Conservation (phyloP, 108 stramenopile genomes). For the Craspedostauros australis region DNA sequence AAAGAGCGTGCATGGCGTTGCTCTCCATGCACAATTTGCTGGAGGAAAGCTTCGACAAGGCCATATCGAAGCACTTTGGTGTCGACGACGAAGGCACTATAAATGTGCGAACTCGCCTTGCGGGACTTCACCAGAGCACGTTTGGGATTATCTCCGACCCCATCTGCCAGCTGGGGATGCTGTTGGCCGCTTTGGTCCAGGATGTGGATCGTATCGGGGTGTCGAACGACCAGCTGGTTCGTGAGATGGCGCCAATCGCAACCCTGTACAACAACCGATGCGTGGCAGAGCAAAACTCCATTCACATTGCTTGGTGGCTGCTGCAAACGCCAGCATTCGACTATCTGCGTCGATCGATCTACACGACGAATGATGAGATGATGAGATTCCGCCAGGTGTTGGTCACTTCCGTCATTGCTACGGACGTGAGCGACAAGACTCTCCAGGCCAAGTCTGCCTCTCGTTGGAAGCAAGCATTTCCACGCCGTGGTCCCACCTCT, state of each 20-base stretch:
- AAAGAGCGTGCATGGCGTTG: too few species aligned
- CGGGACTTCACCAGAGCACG: too few species aligned
- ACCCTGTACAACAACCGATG: slow-evolving; percentile 48
- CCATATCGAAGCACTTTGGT: too few species aligned
- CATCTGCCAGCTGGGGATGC: too few species aligned
- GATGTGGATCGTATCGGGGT: slow-evolving; percentile 31
- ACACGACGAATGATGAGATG: slow-evolving; percentile 18
- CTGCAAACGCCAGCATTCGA: slow-evolving; percentile 20
- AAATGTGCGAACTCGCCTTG: too few species aligned
- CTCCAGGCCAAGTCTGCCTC: neutral
- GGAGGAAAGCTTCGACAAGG: too few species aligned
- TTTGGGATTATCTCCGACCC: too few species aligned
- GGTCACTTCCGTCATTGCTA: slow-evolving; percentile 41
- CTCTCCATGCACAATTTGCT: too few species aligned
- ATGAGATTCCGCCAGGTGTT: slow-evolving; percentile 39
- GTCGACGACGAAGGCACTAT: too few species aligned
- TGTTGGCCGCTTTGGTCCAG: too few species aligned
- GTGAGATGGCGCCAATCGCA: slow-evolving; percentile 22
- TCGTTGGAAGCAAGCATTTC: slow-evolving; percentile 11
- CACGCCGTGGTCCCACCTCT: too few species aligned
- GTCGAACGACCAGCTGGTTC: slow-evolving; percentile 8
- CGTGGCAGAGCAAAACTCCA: slow-evolving; percentile 42
- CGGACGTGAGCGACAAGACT: slow-evolving; percentile 24
- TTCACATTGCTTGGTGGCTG: slow-evolving; percentile 40
- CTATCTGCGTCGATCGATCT: slow-evolving; percentile 23